These are phyloP conservation scores for Salvia miltiorrhiza DNA, from an alignment of 257 asterid genomes.

Conservation along the genomic window DNA sequence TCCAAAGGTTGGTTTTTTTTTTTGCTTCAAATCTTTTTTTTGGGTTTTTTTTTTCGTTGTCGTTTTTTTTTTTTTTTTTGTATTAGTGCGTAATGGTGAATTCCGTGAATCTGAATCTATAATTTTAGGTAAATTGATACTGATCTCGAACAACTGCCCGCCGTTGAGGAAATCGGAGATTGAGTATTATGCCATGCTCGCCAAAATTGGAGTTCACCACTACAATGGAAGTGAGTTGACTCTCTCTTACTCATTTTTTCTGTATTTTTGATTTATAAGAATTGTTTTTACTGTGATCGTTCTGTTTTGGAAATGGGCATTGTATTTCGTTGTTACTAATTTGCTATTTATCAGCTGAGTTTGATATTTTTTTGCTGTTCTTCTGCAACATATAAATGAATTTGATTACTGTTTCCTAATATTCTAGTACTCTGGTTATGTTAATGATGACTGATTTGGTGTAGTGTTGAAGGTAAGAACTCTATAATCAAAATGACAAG, in stretches of 20 bases:
- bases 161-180: slow-evolving; percentile 46
- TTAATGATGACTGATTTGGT: neutral
- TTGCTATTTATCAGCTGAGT: neutral
- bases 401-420: no score
- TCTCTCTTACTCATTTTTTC: neutral
- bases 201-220: slow-evolving; percentile 46
- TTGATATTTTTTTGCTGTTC: neutral
- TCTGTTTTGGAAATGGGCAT: no score
- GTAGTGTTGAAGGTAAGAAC: neutral
- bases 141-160: slow-evolving; percentile 47
- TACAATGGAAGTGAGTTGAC: slow-evolving; percentile 39
- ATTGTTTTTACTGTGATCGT: no score
- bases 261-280: neutral
- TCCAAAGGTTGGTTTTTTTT: slow-evolving; percentile 34
- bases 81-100: neutral
- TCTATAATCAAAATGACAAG: no score
- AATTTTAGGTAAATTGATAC: slow-evolving; percentile 37
- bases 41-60: neutral
- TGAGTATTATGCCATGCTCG: slow-evolving; percentile 46
- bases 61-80: neutral
- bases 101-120: neutral
- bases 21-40: no score
- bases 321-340: no score
- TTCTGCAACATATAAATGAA: no score
- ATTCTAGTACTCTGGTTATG: no score